Percentiles rank a stretch among this genome's conserved stretches.
Evolutionary conservation across 139 green algal genomes (phyloP).

Genomic region (Coelastrella sp.): DNA sequence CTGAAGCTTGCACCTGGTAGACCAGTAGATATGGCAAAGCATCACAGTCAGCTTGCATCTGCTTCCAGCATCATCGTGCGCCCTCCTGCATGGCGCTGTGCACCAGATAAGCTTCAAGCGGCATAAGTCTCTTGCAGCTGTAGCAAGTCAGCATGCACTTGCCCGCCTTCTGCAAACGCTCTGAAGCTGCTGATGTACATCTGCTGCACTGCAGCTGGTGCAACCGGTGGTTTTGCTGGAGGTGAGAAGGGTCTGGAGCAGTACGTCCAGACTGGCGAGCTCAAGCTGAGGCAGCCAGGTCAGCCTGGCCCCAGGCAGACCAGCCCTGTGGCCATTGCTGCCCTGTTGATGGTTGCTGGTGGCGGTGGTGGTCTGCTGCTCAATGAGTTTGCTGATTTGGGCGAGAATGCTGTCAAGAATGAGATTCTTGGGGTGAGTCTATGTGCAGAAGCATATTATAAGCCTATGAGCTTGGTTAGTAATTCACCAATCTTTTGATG

Average conservation of each 20-base stretch:
- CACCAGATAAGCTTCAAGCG: neutral
- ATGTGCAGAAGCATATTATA: neutral
- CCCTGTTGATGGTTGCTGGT: conserved; percentile 62
- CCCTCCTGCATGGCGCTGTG: neutral
- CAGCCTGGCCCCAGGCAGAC: conserved; percentile 58
- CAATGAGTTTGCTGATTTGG: conserved; percentile 63
- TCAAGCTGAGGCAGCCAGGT: conserved; percentile 56
- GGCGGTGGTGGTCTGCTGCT: conserved; percentile 73
- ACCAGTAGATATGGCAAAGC: too few species aligned
- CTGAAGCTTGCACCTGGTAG: too few species aligned
- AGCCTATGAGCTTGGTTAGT: too few species aligned
- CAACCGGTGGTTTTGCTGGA: conserved; percentile 89
- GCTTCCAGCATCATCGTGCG: too few species aligned
- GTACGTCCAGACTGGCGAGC: conserved; percentile 80
- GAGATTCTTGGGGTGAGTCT: conserved; percentile 54
- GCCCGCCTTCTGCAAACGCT: too few species aligned
- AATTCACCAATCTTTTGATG: too few species aligned
- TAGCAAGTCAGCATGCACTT: too few species aligned
- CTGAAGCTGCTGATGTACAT: too few species aligned
- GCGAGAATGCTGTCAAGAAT: conserved; percentile 50
- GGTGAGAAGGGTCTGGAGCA: conserved; percentile 83
- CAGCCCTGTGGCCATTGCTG: conserved; percentile 70
- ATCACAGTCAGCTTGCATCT: too few species aligned
- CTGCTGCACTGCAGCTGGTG: conserved; percentile 56
- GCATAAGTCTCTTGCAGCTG: too few species aligned